Conservation (phyloP, 2,329 filamentous ascomycete genomes). For the Ambrosiella beaveri region DNA sequence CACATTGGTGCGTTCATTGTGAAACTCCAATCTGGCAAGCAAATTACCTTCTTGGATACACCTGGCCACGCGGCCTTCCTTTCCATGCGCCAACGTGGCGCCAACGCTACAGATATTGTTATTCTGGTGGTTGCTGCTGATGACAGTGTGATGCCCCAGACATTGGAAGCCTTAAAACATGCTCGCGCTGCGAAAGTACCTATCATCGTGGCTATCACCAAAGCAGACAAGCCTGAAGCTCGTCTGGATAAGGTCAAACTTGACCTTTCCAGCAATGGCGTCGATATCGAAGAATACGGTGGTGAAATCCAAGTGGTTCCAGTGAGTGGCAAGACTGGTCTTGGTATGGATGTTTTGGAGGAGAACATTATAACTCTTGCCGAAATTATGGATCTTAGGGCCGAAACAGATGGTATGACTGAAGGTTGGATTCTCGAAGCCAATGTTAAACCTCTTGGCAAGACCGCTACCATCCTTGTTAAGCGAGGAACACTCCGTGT, state of each 20-base stretch:
- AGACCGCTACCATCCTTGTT: constrained; percentile 75
- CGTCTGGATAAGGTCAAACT: constrained; percentile 71
- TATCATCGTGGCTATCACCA: constrained; percentile 96
- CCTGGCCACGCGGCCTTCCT: constrained; percentile 92
- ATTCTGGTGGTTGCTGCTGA: constrained; percentile 91
- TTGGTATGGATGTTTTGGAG: constrained; percentile 81
- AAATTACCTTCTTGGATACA: constrained; percentile 92
- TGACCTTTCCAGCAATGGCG: constrained; percentile 65
- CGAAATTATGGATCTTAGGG: constrained; percentile 79
- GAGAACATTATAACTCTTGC: constrained; percentile 75
- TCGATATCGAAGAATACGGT: constrained; percentile 88
- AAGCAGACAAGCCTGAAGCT: constrained; percentile 76
- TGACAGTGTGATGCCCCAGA: constrained; percentile 95
- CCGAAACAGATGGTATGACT: constrained; percentile 55
- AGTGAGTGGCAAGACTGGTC: constrained; percentile 84
- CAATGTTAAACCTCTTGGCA: constrained; percentile 68
- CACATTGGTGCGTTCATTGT: constrained; percentile 97
- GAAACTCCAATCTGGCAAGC: constrained; percentile 65
- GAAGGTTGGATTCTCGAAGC: constrained; percentile 94
- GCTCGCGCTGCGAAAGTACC: constrained; percentile 74
- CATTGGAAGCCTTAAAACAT: constrained; percentile 88
- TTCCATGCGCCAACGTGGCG: constrained; percentile 87
- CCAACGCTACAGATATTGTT: constrained; percentile 91
- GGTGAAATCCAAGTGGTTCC: constrained; percentile 84
- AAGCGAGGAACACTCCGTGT: constrained; percentile 67